Evolutionary conservation across 2,329 filamentous ascomycete species (phyloP), one percentile per base, ranked within the genome.

Genomic region (Xylariaceae sp.): DNA sequence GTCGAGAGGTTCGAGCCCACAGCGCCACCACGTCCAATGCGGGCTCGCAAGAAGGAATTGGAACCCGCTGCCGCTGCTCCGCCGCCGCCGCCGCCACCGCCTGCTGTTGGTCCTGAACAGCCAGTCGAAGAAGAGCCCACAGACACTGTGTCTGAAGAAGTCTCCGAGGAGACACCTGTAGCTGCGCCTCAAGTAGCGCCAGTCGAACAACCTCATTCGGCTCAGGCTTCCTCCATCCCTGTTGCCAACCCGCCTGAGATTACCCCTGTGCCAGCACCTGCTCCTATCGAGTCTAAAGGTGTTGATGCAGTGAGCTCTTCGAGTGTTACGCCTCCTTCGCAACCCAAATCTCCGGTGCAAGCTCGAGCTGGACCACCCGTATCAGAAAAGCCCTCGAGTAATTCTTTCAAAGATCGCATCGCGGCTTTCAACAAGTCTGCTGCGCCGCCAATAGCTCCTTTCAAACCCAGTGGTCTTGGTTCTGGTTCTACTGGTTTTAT

Each of bases 1-100:
- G 94, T 99, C 68, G 94, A 99, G 74, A 91, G 88, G 75, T 95
- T 91, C 74, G 93, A 97, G 72, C 94, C 94, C 30, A 88, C 86
- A 51, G 88, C 93, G 59, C 94, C 94, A 55, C 91, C 92, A 55
- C 86, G 94, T 54, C 94, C 94, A 53, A 82, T 84, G 59, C 86
- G 94, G 66, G 79, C 84, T 13, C 86, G 90, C 46, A 92, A 88
- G 77, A 89, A 85, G 69, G 85, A 88, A 30, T 53, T 70, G 20
- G 73, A 75, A 39, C 59, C 66, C 47, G 64, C 69, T 57, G 60
- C 70, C 26, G 26, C 45, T 53, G 66, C 74, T 53, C 67, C 71
- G 42, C 70, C 72, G 57, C 70, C 70, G 43, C 68, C 69, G 41
- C 66, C 69, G 24, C 73, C 61, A 5, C 61, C 67, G 6, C 60